phyloP scores from a whole-genome alignment of 1,284 basidiomycete species.

The Vanrija sp. region DNA sequence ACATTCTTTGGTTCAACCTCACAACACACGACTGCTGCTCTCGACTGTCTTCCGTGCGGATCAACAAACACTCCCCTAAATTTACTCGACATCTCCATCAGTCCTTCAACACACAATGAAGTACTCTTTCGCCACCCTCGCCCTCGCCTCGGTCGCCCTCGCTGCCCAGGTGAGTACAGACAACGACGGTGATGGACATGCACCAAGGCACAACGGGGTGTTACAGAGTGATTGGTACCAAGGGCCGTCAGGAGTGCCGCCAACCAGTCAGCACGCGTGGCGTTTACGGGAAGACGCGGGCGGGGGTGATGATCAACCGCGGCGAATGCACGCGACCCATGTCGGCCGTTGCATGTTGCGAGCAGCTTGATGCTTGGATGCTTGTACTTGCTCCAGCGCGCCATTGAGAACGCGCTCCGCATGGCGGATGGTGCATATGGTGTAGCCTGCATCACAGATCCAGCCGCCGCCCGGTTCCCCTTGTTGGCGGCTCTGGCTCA shows the following conservation, averaged over 20 bases:
- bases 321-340: neutral
- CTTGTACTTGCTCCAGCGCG: too few relatives aligned
- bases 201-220: neutral
- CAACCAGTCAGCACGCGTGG: neutral
- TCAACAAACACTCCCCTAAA: too few relatives aligned
- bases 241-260: too few relatives aligned
- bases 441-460: too few relatives aligned
- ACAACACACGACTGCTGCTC: neutral
- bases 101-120: slow-evolving; percentile 10
- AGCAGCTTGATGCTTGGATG: too few relatives aligned
- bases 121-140: slow-evolving; percentile 12
- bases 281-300: neutral
- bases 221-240: neutral
- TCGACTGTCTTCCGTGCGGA: too few relatives aligned
- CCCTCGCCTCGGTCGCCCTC: slow-evolving; percentile 9
- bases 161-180: neutral
- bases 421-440: too few relatives aligned
- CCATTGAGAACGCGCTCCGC: too few relatives aligned
- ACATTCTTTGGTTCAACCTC: too few relatives aligned
- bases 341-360: too few relatives aligned
- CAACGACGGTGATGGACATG: neutral
- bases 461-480: too few relatives aligned
- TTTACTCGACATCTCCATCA: neutral
- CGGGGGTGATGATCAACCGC: neutral
- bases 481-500: neutral